These are phyloP conservation scores for Neurospora sp. DNA, from an alignment of 495 filamentous ascomycete species.

Conservation along the genomic window DNA sequence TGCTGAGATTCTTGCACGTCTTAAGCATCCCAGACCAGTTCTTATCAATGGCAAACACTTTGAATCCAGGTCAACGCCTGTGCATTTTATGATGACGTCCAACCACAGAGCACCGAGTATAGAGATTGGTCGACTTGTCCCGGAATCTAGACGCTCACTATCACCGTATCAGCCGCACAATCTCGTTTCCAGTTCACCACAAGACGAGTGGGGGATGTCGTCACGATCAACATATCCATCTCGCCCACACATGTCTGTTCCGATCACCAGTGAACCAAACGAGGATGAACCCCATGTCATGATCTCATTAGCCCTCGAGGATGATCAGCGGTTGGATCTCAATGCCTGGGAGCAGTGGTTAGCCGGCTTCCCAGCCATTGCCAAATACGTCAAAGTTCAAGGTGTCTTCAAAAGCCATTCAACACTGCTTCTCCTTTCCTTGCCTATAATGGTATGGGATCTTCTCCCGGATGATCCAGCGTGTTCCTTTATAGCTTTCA, in stretches of 20 bases:
- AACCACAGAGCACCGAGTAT: constrained; percentile 43
- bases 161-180: constrained; percentile 21
- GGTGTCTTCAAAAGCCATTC: constrained; percentile 45
- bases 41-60: constrained; percentile 39
- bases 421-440: constrained; percentile 34
- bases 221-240: constrained; percentile 10
- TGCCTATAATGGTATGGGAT: constrained; percentile 45
- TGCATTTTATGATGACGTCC: constrained; percentile 45
- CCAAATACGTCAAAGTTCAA: constrained; percentile 42
- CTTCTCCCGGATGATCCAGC: constrained; percentile 40
- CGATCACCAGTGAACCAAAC: constrained; percentile 24
- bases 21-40: constrained; percentile 42
- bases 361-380: constrained; percentile 33
- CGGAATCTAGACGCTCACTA: constrained; percentile 17
- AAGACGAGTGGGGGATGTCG: constrained; percentile 9
- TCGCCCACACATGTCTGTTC: constrained; percentile 9
- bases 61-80: constrained; percentile 39
- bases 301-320: constrained; percentile 43
- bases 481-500: constrained; percentile 42
- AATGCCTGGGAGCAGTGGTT: constrained; percentile 42
- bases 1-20: constrained; percentile 38
- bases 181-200: constrained; percentile 1
- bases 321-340: constrained; percentile 36
- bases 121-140: constrained; percentile 30
- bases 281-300: constrained; percentile 41